Base-by-base conservation (phyloP, 768 basidiomycete genomes). In the Leccinum longicurvipes region DNA sequence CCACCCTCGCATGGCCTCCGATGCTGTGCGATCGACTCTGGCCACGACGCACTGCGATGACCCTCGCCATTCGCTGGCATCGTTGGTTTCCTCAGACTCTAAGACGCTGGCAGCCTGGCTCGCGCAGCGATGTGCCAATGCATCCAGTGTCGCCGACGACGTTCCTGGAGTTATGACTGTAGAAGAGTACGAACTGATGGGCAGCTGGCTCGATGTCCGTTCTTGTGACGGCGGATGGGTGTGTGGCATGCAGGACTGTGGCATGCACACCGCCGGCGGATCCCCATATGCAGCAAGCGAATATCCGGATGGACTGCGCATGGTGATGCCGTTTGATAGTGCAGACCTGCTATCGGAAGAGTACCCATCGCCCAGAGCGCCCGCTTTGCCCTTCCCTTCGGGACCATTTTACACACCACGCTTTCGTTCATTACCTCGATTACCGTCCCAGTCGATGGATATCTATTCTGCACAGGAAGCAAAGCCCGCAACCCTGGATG, bases 171-270 rank as follows among this genome's bases (percentile, higher is more conserved):
- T 69, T 47, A 75, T 81, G 67, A 70, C 73, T n/a, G 59, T 80
- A 36, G 77, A 74, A 48, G 75, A 80, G 39, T 80, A 82, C 54
- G 81, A 82, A 57, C 67, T 70, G 32, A 64, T 59, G 51, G 81
- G 80, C 3, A 81, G 81, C 56, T 81, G 80, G 81, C 68, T 73
- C 25, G 69, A 72, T 57, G 56, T 64, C 19, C 52, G 57, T 45
- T 58, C 47, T 12, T 47, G 55, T n/a, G 59, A 62, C 32, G 58
- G 53, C 17, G 68, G 59, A 41, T 68, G 66, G 72, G 51, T 51
- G 19, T 72, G 71, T 53, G 72, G 71, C 21, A 52, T 67, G 28
- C 62, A 53, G 46, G 63, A 64, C 39, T 72, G 71, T 47, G 59
- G 57, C 17, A 51, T 66, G 50, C 80, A 58, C 71, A 74, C 62